These are phyloP conservation scores for Petunia axillaris DNA, from an alignment of 257 asterid species.

Conservation along the genomic window DNA sequence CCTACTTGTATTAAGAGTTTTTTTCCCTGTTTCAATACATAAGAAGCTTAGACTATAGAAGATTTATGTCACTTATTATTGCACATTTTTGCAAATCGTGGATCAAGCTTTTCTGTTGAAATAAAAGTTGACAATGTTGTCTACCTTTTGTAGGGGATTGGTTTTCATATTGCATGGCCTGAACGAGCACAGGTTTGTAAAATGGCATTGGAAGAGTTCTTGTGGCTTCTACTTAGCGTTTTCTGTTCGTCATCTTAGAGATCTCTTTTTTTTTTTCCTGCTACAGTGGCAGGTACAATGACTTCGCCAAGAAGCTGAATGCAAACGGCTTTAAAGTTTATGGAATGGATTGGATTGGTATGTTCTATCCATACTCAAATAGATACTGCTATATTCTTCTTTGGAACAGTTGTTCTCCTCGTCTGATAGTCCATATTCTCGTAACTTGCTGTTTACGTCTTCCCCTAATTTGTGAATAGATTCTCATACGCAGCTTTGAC, in stretches of 20 bases:
- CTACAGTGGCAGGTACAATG: conserved; percentile 74
- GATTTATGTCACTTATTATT: too few species aligned
- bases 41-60: too few species aligned
- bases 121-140: neutral
- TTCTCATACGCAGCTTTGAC: too few species aligned
- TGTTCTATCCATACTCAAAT: conserved; percentile 27
- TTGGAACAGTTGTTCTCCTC: too few species aligned
- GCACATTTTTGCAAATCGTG: too few species aligned
- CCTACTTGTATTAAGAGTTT: too few species aligned
- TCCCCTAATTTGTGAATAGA: too few species aligned
- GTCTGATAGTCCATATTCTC: too few species aligned
- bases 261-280: conserved; percentile 12
- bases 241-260: too few species aligned
- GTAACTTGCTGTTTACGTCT: too few species aligned
- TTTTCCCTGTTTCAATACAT: too few species aligned
- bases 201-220: neutral
- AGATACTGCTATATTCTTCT: neutral
- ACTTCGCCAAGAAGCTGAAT: conserved; percentile 80
- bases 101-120: neutral
- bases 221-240: too few species aligned
- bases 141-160: conserved; percentile 60
- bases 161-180: conserved; percentile 79
- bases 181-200: conserved; percentile 80
- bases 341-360: conserved; percentile 99
- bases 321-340: conserved; percentile 87